Evolutionary conservation across 192 early-diverging fungal genomes (phyloP), one percentile per base, ranked within the genome.

Genomic region (Borealophlyctis nickersoniae): DNA sequence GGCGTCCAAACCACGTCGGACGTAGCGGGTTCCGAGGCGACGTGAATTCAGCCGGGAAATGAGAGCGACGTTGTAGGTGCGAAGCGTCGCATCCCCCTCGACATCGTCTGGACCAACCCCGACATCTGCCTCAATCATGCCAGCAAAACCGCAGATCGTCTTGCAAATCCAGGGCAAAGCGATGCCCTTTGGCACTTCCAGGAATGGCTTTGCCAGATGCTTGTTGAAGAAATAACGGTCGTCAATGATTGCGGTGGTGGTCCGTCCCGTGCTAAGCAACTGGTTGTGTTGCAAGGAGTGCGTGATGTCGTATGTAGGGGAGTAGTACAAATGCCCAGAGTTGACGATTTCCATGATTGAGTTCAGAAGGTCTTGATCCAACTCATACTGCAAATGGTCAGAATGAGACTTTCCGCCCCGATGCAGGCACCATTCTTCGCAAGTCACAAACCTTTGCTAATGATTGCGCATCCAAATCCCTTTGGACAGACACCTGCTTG

Each of bases 181-280:
- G 9, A 63, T 65, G 51, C 28, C 54, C n/a, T 36, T 53, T 16
- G 68, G 67, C 22, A 45, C 55, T 23, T 58, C 49, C 49, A 76
- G 26, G 34, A 81, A 30, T 2, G 73, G 71, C 23, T 67, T 36
- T 29, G 71, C 59, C 13, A 83, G 62, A 30, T 65, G 50, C 29
- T 61, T 45, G 55, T 81, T 79, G 77, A 84, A 81, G 49, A 78
- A 81, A 70, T 76, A 84, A 7, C 82, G 71, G 60, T 81, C 78
- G 49, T 84, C 82, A 13, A 77, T 56, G 64, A 78, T 69, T 13
- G 76, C 72, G 11, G 55, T 30, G 1, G 51, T 45, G 4, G 73
- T 39, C 28, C 69, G 70, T 19, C 56, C 35, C 23, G 69, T 24
- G 9, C 45, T 14, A 29, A 60, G 28, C 16, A 79, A 58, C 32